A percentile compares a stretch with the other conserved stretches of the same genome.
Evolutionary conservation across 805 yeast genomes (phyloP).

Genomic region (Starmera dryadoides): DNA sequence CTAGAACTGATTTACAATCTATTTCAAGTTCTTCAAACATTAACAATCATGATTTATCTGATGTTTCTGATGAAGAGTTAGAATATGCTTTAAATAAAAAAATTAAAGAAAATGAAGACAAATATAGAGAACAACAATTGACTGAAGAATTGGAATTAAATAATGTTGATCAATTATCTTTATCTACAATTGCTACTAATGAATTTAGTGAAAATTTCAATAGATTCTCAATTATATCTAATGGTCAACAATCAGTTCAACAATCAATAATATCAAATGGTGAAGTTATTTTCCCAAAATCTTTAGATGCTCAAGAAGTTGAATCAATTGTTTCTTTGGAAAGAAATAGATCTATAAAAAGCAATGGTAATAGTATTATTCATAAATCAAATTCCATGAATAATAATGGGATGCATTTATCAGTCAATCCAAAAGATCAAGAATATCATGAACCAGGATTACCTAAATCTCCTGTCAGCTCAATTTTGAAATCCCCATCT

Average conservation of each 20-base stretch:
- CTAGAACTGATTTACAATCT: background rate
- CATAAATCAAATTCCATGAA: constrained; percentile 12
- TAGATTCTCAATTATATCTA: constrained; percentile 3
- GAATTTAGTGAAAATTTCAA: constrained; percentile 22
- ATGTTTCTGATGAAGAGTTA: background rate
- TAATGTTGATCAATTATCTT: background rate
- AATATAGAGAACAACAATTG: background rate
- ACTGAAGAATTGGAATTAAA: background rate
- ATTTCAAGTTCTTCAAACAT: background rate
- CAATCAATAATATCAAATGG: constrained; percentile 24
- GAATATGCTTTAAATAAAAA: background rate
- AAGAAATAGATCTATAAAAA: constrained; percentile 54
- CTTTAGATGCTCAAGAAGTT: constrained; percentile 58
- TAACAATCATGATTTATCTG: background rate
- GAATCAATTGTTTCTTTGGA: constrained; percentile 49
- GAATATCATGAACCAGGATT: constrained; percentile 21
- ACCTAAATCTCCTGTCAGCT: constrained; percentile 27
- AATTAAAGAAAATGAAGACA: background rate
- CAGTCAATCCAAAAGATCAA: background rate
- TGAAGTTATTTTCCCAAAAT: constrained; percentile 66
- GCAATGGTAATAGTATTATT: constrained; percentile 14
- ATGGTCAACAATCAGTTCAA: constrained; percentile 1
- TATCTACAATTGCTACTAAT: constrained; percentile 5
- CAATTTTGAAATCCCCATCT: background rate
- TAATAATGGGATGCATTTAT: constrained; percentile 40